Percentiles rank a stretch among this genome's conserved stretches.
Conservation (phyloP, 2,329 filamentous ascomycete genomes). For the Fusarium caatingaense region DNA sequence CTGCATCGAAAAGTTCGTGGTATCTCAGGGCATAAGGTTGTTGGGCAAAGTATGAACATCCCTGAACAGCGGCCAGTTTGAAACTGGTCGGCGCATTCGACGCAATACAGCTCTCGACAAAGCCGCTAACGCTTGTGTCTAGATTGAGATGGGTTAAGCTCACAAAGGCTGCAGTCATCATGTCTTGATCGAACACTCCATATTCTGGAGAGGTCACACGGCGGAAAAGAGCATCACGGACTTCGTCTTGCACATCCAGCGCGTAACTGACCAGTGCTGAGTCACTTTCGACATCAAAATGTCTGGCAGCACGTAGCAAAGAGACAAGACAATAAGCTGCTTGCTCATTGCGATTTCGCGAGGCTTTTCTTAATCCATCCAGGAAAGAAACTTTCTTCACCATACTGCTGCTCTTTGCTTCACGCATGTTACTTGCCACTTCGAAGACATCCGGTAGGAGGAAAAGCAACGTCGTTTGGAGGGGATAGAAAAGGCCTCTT, state of each 20-base stretch:
- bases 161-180: conserved; percentile 75
- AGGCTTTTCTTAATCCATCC: conserved; percentile 70
- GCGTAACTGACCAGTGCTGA: conserved; percentile 74
- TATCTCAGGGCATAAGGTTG: conserved; percentile 62
- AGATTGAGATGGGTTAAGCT: conserved; percentile 72
- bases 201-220: conserved; percentile 61
- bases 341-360: conserved; percentile 73
- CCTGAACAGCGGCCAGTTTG: conserved; percentile 71
- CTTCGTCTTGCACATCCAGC: conserved; percentile 76
- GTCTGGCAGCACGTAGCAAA: conserved; percentile 70
- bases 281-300: conserved; percentile 73
- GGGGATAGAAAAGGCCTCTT: conserved; percentile 67
- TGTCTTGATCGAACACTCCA: conserved; percentile 68
- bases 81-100: conserved; percentile 68
- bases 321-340: conserved; percentile 74
- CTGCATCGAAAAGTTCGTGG: conserved; percentile 64
- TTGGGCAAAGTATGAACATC: conserved; percentile 71
- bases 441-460: conserved; percentile 76
- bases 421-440: conserved; percentile 74
- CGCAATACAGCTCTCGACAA: conserved; percentile 68
- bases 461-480: conserved; percentile 72
- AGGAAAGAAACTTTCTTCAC: conserved; percentile 75
- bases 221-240: conserved; percentile 73
- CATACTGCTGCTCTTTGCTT: conserved; percentile 70
- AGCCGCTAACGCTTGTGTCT: conserved; percentile 66